These are phyloP conservation scores for Wickerhamomyces rabaulensis DNA, from an alignment of 805 yeast species.

Conservation along the genomic window DNA sequence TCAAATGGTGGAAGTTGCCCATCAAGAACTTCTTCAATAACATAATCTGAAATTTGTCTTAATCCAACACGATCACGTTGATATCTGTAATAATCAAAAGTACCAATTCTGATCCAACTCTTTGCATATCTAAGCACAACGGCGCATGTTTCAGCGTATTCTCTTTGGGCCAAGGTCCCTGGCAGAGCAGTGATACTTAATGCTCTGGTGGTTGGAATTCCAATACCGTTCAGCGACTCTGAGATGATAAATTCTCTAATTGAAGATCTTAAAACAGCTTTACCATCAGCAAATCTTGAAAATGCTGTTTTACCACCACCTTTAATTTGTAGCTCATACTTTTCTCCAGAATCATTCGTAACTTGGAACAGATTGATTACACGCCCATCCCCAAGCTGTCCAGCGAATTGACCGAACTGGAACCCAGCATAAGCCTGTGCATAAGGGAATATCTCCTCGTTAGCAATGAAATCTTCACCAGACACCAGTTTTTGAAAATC, in stretches of 20 bases:
- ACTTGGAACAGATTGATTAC: constrained; percentile 78
- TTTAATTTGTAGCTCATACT: constrained; percentile 68
- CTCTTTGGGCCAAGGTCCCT: constrained; percentile 68
- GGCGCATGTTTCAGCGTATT: constrained; percentile 74
- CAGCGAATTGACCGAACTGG: constrained; percentile 96
- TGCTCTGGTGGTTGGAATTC: constrained; percentile 85
- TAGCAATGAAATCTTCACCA: constrained; percentile 48
- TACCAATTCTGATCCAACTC: constrained; percentile 84
- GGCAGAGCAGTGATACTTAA: constrained; percentile 70
- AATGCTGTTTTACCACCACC: constrained; percentile 92
- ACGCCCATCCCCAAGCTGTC: constrained; percentile 95
- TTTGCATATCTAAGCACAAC: constrained; percentile 79
- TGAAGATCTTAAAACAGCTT: constrained; percentile 84
- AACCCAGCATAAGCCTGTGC: constrained; percentile 93
- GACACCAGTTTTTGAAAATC: constrained; percentile 50
- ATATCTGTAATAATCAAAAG: constrained; percentile 76
- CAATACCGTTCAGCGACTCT: constrained; percentile 74
- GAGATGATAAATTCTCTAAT: constrained; percentile 83
- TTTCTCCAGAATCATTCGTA: constrained; percentile 31
- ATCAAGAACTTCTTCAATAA: constrained; percentile 57
- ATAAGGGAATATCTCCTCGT: constrained; percentile 60
- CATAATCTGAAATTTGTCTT: constrained; percentile 61
- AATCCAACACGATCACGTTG: constrained; percentile 65
- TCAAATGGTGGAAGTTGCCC: constrained; percentile 23
- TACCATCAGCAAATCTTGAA: constrained; percentile 95